These are phyloP conservation scores for Peronospora farinosa DNA, from an alignment of 352 stramenopile genomes.

Conservation along the genomic window DNA sequence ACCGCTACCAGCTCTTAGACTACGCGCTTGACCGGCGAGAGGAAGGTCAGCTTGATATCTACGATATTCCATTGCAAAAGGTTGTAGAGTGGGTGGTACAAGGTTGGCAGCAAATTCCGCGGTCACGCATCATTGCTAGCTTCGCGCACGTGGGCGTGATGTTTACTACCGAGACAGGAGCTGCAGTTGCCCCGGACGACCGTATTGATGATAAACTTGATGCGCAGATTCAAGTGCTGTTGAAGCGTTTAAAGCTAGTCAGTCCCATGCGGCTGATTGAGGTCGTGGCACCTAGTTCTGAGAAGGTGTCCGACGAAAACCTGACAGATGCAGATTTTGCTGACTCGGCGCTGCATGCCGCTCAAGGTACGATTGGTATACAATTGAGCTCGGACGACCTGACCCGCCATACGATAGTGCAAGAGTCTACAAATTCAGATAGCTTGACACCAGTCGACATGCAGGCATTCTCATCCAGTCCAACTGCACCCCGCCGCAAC, in stretches of 20 bases:
- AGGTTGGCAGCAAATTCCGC: slow-evolving; percentile 52
- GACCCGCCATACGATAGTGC: slow-evolving; percentile 8
- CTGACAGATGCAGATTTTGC: slow-evolving; percentile 63
- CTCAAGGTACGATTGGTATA: slow-evolving; percentile 34
- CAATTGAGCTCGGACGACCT: slow-evolving; percentile 24
- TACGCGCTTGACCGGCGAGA: slow-evolving; percentile 40
- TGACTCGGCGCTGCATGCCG: slow-evolving; percentile 44
- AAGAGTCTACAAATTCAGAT: slow-evolving; percentile 5
- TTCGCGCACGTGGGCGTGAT: slow-evolving; percentile 40
- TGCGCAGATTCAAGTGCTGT: slow-evolving; percentile 42
- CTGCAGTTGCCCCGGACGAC: slow-evolving; percentile 22
- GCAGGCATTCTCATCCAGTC: not conserved
- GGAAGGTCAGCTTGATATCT: slow-evolving; percentile 31
- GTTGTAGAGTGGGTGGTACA: slow-evolving; percentile 56
- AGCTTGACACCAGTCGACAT: slow-evolving; percentile 12
- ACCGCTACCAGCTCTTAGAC: slow-evolving; percentile 44
- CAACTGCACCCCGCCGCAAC: slow-evolving; percentile 9
- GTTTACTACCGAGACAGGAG: slow-evolving; percentile 13
- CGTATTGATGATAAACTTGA: slow-evolving; percentile 46
- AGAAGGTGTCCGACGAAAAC: slow-evolving; percentile 50
- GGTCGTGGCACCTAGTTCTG: slow-evolving; percentile 39
- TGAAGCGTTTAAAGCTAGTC: slow-evolving; percentile 49
- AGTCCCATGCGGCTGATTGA: slow-evolving; percentile 42
- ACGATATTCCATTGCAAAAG: slow-evolving; percentile 38
- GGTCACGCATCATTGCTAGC: slow-evolving; percentile 38